Evolutionary conservation across 1,139 yeast species (phyloP).

Genomic region (Geotrichum fermentans): DNA sequence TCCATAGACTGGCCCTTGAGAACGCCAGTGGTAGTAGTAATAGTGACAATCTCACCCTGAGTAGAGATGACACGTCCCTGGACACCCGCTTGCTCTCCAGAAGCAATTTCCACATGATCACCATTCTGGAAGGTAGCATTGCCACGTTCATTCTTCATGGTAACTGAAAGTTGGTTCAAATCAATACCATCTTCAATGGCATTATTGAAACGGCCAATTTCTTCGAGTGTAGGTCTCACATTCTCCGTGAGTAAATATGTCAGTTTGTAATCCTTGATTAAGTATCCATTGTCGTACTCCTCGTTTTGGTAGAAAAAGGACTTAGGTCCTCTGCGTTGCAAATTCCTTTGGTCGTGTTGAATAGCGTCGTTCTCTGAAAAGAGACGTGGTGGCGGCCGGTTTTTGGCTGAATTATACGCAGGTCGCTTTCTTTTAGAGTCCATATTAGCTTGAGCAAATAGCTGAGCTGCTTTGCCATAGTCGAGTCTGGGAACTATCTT

Average conservation of each 20-base stretch:
- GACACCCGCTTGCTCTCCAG: slow-evolving; percentile 92
- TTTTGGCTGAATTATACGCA: slow-evolving; percentile 47
- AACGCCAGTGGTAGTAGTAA: slow-evolving; percentile 51
- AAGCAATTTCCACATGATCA: slow-evolving; percentile 83
- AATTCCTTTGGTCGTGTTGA: slow-evolving; percentile 53
- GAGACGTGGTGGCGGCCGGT: slow-evolving; percentile 78
- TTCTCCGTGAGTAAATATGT: slow-evolving; percentile 76
- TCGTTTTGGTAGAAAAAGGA: slow-evolving; percentile 76
- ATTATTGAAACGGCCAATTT: slow-evolving; percentile 73
- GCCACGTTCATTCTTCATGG: slow-evolving; percentile 61
- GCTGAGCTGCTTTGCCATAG: slow-evolving; percentile 58
- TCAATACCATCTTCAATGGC: slow-evolving; percentile 79
- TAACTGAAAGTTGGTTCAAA: slow-evolving; percentile 76
- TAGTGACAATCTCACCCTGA: slow-evolving; percentile 59
- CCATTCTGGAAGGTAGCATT: slow-evolving; percentile 78
- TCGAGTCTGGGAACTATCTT: slow-evolving; percentile 90
- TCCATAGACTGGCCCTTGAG: slow-evolving; percentile 50
- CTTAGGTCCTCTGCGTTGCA: slow-evolving; percentile 68
- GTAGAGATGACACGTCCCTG: slow-evolving; percentile 73
- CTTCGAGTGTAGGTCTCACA: slow-evolving; percentile 84
- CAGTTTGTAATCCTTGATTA: slow-evolving; percentile 79
- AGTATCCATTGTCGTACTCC: slow-evolving; percentile 83
- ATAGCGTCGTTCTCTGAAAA: slow-evolving; percentile 61
- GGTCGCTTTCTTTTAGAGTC: slow-evolving; percentile 47
- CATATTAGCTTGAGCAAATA: slow-evolving; percentile 29